Conservation (phyloP, 2,329 filamentous ascomycete species). For the Trichoderma sp. region DNA sequence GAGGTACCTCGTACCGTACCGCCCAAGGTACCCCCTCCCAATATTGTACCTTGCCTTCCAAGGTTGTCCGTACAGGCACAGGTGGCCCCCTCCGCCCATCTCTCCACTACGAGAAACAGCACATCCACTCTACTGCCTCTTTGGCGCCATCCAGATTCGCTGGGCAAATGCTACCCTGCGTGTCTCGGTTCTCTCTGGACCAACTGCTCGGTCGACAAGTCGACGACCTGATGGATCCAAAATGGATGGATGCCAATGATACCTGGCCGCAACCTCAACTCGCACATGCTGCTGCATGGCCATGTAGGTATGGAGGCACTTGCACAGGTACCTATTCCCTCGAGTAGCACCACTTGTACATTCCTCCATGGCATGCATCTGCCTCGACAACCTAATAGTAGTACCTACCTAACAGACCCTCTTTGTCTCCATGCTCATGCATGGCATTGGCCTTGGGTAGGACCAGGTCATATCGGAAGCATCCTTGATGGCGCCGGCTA, state of each 20-base stretch:
- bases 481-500: slow-evolving; percentile 30
- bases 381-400: slow-evolving; percentile 29
- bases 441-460: slow-evolving; percentile 36
- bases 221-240: too few species aligned
- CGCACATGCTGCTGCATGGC: not conserved
- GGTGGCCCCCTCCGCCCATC: not conserved
- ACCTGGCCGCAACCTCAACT: not conserved
- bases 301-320: not conserved
- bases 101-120: not conserved
- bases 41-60: too few species aligned
- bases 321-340: not conserved
- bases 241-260: not conserved
- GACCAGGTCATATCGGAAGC: slow-evolving; percentile 31
- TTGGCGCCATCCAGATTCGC: slow-evolving; percentile 21
- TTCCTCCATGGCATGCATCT: slow-evolving; percentile 32
- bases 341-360: slow-evolving; percentile 9
- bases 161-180: slow-evolving; percentile 19
- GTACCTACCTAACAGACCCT: too few species aligned
- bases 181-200: not conserved
- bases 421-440: slow-evolving; percentile 44
- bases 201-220: too few species aligned
- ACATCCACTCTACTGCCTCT: not conserved
- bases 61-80: too few species aligned
- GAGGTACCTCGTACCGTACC: not conserved
- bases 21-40: not conserved